Evolutionary conservation across 768 basidiomycete species (phyloP), one percentile per base, ranked within the genome.

Genomic region (Chalciporus sphaerocephalus): DNA sequence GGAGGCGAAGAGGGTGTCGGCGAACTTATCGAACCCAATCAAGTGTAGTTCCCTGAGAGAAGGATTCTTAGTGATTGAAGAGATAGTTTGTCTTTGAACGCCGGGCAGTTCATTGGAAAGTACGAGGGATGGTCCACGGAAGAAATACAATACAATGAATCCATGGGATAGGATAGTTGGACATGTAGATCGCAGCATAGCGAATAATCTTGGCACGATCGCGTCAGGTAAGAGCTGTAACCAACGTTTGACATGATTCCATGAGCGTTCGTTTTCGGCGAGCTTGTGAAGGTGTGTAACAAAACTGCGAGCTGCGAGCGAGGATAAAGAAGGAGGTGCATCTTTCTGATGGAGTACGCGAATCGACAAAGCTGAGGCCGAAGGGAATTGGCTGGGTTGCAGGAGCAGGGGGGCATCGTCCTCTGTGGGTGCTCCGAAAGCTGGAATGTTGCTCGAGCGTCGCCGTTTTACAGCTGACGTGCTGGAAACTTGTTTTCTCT

Each of bases 121-220:
- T 2, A 62, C 51, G 34, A 86, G 59, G 1, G 72, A 68, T 9
- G 69, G 55, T 0, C 84, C 82, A 13, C 79, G 74, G 25, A 85
- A 51, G 55, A 87, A 80, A 58, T 80, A 73, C 50, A 79, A 69
- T 28, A 69, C 68, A 27, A 87, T 81, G 13, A 84, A 65, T 15
- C 74, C 75, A 47, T 79, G 74, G 7, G 66, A 71, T 33, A 87
- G 67, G 44, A 76, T 62, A 2, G 69, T 71, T 11, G 84, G 80
- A 58, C 74, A 77, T 12, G 70, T 59, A 4, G 68, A 58, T 43
- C 69, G 71, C 37, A 86, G 61, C 59, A 76, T 72, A 12, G 71
- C 59, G 50, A 83, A 81, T 9, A 85, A 42, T 46, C 62, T 74
- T 22, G 77, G 72, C 13, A 76, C 62, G 5, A 83, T 47, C 8